phyloP scores from a whole-genome alignment of 2,329 filamentous ascomycete species.

The Apiospora hydei region DNA sequence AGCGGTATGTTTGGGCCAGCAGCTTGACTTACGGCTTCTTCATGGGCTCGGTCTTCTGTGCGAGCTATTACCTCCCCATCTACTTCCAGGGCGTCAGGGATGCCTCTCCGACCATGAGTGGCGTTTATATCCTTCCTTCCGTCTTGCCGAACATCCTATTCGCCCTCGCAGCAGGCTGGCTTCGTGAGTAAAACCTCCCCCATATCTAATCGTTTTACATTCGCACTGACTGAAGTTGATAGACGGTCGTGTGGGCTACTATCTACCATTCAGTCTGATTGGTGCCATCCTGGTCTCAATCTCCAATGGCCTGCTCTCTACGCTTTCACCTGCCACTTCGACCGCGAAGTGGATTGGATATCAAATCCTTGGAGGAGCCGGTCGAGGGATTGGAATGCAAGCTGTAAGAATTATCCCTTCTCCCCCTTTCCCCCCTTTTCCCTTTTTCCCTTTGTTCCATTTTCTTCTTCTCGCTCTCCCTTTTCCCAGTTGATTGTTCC shows the following conservation, averaged over 20 bases:
- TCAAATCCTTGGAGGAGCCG: conserved; percentile 38
- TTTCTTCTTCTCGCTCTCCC: not conserved
- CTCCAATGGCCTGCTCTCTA: conserved; percentile 38
- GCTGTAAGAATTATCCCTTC: conserved; percentile 25
- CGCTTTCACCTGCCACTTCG: conserved; percentile 34
- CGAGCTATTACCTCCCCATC: conserved; percentile 36
- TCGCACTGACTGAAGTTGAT: too few species aligned
- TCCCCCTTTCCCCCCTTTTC: not conserved
- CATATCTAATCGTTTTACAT: too few species aligned
- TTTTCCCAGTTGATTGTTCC: conserved; percentile 29
- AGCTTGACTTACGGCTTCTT: not conserved
- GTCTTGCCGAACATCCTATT: conserved; percentile 57
- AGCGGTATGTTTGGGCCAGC: conserved; percentile 51
- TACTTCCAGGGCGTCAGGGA: conserved; percentile 43
- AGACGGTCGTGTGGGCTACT: conserved; percentile 33
- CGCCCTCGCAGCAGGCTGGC: conserved; percentile 55
- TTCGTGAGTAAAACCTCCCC: conserved; percentile 30
- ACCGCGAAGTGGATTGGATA: conserved; percentile 40
- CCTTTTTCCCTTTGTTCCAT: not conserved
- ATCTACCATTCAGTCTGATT: conserved; percentile 37
- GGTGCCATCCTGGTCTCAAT: conserved; percentile 35
- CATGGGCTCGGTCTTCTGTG: not conserved
- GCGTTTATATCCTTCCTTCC: conserved; percentile 42
- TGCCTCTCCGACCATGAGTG: conserved; percentile 40
- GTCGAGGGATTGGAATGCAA: conserved; percentile 38